These are phyloP conservation scores for Kregervanrija pseudodelftensis DNA, from an alignment of 805 yeast species.

Conservation along the genomic window DNA sequence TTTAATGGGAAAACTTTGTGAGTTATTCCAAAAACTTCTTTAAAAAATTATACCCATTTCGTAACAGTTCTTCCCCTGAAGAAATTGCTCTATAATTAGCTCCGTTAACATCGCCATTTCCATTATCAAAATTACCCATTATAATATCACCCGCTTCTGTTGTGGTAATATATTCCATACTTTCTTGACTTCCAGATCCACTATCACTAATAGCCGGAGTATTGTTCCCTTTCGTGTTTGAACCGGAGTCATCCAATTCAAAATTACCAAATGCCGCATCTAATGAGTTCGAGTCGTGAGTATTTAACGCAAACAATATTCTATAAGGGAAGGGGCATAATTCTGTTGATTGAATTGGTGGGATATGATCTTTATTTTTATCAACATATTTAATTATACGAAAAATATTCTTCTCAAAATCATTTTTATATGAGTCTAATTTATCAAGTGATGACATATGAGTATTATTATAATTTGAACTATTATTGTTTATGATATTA, in stretches of 20 bases:
- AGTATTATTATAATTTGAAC: neutral
- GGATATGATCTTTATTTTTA: slow-evolving; percentile 56
- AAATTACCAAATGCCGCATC: slow-evolving; percentile 18
- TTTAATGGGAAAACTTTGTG: neutral
- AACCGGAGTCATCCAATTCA: slow-evolving; percentile 5
- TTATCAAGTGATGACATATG: slow-evolving; percentile 2
- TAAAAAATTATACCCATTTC: slow-evolving; percentile 31
- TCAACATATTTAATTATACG: slow-evolving; percentile 49
- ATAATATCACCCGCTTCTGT: slow-evolving; percentile 22
- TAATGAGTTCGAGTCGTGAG: slow-evolving; percentile 20
- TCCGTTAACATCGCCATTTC: too few relatives aligned
- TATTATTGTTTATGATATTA: slow-evolving; percentile 29
- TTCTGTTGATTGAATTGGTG: slow-evolving; percentile 64
- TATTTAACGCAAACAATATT: slow-evolving; percentile 25
- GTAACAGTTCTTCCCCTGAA: slow-evolving; percentile 26
- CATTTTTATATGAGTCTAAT: slow-evolving; percentile 24
- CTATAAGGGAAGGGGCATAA: slow-evolving; percentile 57
- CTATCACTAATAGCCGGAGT: neutral
- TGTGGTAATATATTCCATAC: slow-evolving; percentile 23
- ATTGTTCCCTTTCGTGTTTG: neutral
- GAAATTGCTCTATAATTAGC: slow-evolving; percentile 5
- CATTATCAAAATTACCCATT: slow-evolving; percentile 5
- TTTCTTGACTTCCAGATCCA: slow-evolving; percentile 9
- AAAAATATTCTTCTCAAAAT: slow-evolving; percentile 34
- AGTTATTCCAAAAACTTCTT: slow-evolving; percentile 28